These are phyloP conservation scores for Collybiopsis luxurians DNA, from an alignment of 768 basidiomycete species.

Conservation along the genomic window DNA sequence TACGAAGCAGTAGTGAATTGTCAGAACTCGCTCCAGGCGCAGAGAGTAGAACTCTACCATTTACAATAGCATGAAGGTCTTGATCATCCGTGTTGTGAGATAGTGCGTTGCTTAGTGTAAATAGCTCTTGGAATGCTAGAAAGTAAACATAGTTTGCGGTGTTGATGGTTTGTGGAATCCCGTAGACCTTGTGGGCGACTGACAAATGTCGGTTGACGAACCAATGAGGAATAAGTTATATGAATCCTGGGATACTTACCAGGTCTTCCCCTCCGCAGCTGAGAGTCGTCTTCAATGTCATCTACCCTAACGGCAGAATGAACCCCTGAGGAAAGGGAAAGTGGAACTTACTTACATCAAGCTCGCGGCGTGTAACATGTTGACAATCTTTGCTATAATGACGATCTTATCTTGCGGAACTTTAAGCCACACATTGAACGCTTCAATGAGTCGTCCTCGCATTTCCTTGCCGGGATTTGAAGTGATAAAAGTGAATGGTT, in stretches of 20 bases:
- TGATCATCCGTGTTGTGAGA: conserved; percentile 24
- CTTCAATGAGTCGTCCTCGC: conserved; percentile 80
- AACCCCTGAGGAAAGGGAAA: neutral
- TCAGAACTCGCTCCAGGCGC: neutral
- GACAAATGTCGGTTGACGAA: neutral
- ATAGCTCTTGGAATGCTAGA: conserved; percentile 84
- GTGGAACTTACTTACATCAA: conserved; percentile 59
- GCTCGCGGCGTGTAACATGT: conserved; percentile 94
- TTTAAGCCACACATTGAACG: conserved; percentile 90
- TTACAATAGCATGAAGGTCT: conserved; percentile 71
- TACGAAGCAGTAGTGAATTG: conserved; percentile 11
- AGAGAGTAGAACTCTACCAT: conserved; percentile 40
- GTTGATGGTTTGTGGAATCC: conserved; percentile 95
- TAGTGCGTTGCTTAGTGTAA: conserved; percentile 42
- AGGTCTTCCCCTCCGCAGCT: conserved; percentile 82
- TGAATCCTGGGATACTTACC: conserved; percentile 35
- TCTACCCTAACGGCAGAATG: conserved; percentile 60
- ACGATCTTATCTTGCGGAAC: conserved; percentile 71
- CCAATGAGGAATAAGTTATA: neutral
- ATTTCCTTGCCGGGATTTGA: conserved; percentile 93
- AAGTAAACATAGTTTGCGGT: conserved; percentile 97
- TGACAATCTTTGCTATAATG: conserved; percentile 78
- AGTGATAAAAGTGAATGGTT: conserved; percentile 84
- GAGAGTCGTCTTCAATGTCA: conserved; percentile 91
- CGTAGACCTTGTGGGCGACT: conserved; percentile 97